These are phyloP conservation scores for Quercus agrifolia DNA, from an alignment of 306 rosid genomes.

Conservation along the genomic window DNA sequence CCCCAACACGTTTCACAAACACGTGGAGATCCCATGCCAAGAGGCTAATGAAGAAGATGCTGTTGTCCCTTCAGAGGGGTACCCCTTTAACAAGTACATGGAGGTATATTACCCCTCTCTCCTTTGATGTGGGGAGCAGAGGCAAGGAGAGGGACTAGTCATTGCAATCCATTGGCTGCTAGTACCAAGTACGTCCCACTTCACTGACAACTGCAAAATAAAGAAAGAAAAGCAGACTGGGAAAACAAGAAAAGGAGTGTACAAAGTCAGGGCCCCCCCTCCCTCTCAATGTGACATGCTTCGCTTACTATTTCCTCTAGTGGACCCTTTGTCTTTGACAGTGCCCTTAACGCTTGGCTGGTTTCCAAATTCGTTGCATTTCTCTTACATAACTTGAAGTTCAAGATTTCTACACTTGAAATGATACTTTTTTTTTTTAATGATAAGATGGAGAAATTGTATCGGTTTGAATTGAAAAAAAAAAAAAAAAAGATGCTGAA, in stretches of 20 bases:
- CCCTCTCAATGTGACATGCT: background rate
- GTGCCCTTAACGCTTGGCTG: slow-evolving; percentile 43
- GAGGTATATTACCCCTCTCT: slow-evolving; percentile 31
- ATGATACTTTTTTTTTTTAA: background rate
- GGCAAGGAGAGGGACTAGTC: slow-evolving; percentile 47
- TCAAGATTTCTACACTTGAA: background rate
- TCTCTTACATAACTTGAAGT: background rate
- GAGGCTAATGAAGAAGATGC: slow-evolving; percentile 24
- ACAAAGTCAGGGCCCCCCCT: slow-evolving; percentile 1
- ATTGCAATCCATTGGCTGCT: slow-evolving; percentile 49
- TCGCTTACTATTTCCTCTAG: background rate
- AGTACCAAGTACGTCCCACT: slow-evolving; percentile 38
- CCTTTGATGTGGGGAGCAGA: slow-evolving; percentile 46
- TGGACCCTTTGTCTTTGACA: slow-evolving; percentile 36
- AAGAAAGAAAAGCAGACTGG: background rate
- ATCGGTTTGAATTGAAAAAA: background rate
- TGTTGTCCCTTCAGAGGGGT: slow-evolving; percentile 23
- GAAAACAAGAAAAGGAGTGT: slow-evolving; percentile 19
- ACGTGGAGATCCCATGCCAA: slow-evolving; percentile 47
- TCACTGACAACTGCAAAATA: slow-evolving; percentile 28
- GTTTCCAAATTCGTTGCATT: slow-evolving; percentile 32
- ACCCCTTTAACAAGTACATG: slow-evolving; percentile 37
- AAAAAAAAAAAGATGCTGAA: background rate
- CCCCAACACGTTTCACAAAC: slow-evolving; percentile 24
- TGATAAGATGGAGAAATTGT: slow-evolving; percentile 4